A percentile compares a stretch with the other conserved stretches of the same genome.
Evolutionary conservation across 2,329 filamentous ascomycete genomes (phyloP).

Genomic region (Pezicula neosporulosa): DNA sequence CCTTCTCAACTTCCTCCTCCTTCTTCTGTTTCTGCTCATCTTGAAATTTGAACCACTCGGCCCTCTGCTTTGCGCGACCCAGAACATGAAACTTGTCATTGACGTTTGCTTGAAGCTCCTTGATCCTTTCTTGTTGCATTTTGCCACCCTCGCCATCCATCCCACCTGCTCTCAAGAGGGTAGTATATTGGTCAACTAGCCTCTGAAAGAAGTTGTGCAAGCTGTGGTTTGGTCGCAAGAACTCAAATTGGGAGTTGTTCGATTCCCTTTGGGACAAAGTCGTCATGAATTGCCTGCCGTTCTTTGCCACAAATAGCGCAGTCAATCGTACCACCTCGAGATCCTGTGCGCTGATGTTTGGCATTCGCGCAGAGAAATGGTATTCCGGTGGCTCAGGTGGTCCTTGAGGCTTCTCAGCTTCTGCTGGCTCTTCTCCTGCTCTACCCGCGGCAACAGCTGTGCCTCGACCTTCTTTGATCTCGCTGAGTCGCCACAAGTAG

Average conservation of each 20-base stretch:
- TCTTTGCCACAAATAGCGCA: conserved; percentile 88
- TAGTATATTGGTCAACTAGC: conserved; percentile 90
- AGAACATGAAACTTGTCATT: conserved; percentile 78
- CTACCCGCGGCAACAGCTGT: conserved; percentile 75
- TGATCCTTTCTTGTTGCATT: conserved; percentile 68
- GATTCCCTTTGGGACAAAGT: conserved; percentile 83
- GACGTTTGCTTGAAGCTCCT: conserved; percentile 70
- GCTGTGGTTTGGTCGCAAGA: conserved; percentile 90
- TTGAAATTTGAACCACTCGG: conserved; percentile 82
- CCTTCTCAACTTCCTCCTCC: conserved; percentile 81
- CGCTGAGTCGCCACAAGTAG: conserved; percentile 85
- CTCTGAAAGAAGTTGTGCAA: conserved; percentile 94
- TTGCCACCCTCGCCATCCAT: conserved; percentile 60
- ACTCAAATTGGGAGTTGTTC: conserved; percentile 93
- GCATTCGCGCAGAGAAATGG: conserved; percentile 93
- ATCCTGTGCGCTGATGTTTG: conserved; percentile 94
- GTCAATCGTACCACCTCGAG: conserved; percentile 72
- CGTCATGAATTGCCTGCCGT: conserved; percentile 89
- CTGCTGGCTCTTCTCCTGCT: conserved; percentile 56
- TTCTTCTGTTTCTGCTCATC: conserved; percentile 84
- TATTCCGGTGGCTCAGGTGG: conserved; percentile 84
- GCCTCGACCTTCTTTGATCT: conserved; percentile 81
- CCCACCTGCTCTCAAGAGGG: conserved; percentile 66
- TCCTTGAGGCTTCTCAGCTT: conserved; percentile 68
- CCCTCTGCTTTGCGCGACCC: conserved; percentile 76